Conservation (phyloP, 2,329 filamentous ascomycete species). For the Myrmaecium sp. region DNA sequence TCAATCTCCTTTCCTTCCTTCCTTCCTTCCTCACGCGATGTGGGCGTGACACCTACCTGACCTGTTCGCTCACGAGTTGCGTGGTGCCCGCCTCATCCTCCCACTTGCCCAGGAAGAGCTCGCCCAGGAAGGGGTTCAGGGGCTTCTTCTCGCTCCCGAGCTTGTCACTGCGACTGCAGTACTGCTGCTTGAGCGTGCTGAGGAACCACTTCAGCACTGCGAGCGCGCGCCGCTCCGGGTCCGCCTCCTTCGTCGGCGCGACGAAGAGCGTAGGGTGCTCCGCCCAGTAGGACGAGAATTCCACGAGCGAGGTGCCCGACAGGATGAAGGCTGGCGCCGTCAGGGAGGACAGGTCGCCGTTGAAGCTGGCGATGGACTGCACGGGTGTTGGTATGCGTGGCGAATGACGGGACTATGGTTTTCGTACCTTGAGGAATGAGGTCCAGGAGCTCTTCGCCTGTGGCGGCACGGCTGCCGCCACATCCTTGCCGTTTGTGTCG, state of each 20-base stretch:
- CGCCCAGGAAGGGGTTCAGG: conserved; percentile 86
- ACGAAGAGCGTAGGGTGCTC: conserved; percentile 50
- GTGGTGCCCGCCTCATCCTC: conserved; percentile 67
- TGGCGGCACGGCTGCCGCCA: conserved; percentile 29
- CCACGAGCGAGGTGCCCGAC: conserved; percentile 36
- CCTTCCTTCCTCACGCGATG: neutral
- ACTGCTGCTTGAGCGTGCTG: conserved; percentile 80
- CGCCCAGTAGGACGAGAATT: conserved; percentile 41
- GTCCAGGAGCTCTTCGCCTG: conserved; percentile 31
- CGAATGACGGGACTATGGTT: neutral
- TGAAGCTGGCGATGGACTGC: conserved; percentile 37
- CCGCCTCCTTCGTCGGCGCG: conserved; percentile 61
- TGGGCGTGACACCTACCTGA: conserved; percentile 37
- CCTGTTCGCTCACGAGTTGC: conserved; percentile 81
- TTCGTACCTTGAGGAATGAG: conserved; percentile 31
- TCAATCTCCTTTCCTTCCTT: neutral
- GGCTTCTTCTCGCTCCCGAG: conserved; percentile 93
- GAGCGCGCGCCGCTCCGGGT: conserved; percentile 66
- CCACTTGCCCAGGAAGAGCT: conserved; percentile 89
- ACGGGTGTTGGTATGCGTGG: conserved; percentile 1
- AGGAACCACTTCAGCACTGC: conserved; percentile 95
- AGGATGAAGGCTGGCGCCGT: conserved; percentile 40
- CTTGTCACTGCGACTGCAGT: conserved; percentile 58
- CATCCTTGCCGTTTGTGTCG: conserved; percentile 11
- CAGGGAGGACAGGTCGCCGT: conserved; percentile 38